Conservation (phyloP, 805 yeast species). For the Pichia nakasei region DNA sequence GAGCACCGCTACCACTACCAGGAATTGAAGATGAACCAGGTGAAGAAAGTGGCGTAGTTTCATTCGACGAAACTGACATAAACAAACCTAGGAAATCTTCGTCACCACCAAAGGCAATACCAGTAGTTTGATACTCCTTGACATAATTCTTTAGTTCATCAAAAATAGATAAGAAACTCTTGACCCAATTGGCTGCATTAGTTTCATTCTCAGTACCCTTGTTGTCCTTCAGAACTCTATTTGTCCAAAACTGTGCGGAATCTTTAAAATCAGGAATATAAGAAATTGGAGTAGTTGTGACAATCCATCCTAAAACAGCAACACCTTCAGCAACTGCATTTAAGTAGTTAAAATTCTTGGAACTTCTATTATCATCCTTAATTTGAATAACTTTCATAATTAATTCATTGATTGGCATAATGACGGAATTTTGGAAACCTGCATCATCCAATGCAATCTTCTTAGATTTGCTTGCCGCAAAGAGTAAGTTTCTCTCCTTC, state of each 20-base stretch:
- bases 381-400: slow-evolving; percentile 50
- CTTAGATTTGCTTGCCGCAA: slow-evolving; percentile 48
- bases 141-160: slow-evolving; percentile 66
- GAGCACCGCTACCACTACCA: slow-evolving; percentile 23
- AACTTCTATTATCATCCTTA: slow-evolving; percentile 69
- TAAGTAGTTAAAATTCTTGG: slow-evolving; percentile 58
- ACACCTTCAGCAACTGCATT: slow-evolving; percentile 84
- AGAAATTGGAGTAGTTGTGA: slow-evolving; percentile 65
- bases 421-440: slow-evolving; percentile 38
- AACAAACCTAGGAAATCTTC: slow-evolving; percentile 55
- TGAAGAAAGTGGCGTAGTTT: background rate
- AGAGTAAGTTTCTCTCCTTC: slow-evolving; percentile 50
- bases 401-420: slow-evolving; percentile 58
- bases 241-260: slow-evolving; percentile 89
- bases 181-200: slow-evolving; percentile 64
- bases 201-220: slow-evolving; percentile 47
- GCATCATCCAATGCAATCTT: slow-evolving; percentile 57
- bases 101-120: slow-evolving; percentile 68
- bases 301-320: slow-evolving; percentile 88
- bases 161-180: slow-evolving; percentile 50
- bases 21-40: slow-evolving; percentile 16
- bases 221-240: slow-evolving; percentile 78
- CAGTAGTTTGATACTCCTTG: slow-evolving; percentile 71
- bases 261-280: slow-evolving; percentile 79
- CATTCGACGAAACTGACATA: slow-evolving; percentile 10